Percentiles rank a stretch among this genome's conserved stretches.
Conservation (phyloP, 1,284 basidiomycete species). For the Rhodotorula sp. region DNA sequence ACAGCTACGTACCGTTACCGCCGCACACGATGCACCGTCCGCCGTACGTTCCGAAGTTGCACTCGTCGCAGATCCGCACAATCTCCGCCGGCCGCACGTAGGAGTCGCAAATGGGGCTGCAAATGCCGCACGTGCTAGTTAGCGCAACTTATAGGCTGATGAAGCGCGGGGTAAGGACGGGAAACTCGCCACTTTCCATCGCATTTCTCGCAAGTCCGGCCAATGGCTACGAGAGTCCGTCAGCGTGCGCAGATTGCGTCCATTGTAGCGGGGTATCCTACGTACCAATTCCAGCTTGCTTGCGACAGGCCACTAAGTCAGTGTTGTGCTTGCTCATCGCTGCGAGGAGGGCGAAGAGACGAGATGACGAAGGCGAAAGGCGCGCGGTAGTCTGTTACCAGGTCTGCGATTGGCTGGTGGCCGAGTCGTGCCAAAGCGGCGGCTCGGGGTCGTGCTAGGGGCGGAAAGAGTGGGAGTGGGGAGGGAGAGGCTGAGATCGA, state of each 20-base stretch:
- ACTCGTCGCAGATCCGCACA: slow-evolving; percentile 98
- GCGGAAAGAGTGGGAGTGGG: not conserved
- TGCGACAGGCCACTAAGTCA: slow-evolving; percentile 44
- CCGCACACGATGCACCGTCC: slow-evolving; percentile 97
- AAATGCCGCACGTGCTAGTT: not conserved
- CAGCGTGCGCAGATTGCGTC: not conserved
- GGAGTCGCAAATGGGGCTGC: slow-evolving; percentile 96
- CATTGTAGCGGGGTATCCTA: not conserved
- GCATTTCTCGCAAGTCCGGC: slow-evolving; percentile 96
- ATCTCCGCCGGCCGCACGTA: slow-evolving; percentile 97
- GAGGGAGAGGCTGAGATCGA: not conserved
- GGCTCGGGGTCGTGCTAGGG: not conserved
- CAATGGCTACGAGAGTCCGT: slow-evolving; percentile 66
- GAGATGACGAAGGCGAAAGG: not conserved
- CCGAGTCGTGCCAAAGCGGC: not conserved
- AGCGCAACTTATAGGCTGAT: not conserved
- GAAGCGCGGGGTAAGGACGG: not conserved
- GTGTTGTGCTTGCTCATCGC: slow-evolving; percentile 31
- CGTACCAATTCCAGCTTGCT: slow-evolving; percentile 26
- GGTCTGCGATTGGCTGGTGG: too few relatives aligned
- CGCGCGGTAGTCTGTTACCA: too few relatives aligned
- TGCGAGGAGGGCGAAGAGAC: too few relatives aligned
- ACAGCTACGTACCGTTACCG: slow-evolving; percentile 68
- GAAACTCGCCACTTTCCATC: slow-evolving; percentile 91
- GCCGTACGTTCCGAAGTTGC: slow-evolving; percentile 94